A percentile compares a stretch with the other conserved stretches of the same genome.
These are phyloP conservation scores for Ogataea ramenticola DNA, from an alignment of 805 yeast species.

Conservation along the genomic window DNA sequence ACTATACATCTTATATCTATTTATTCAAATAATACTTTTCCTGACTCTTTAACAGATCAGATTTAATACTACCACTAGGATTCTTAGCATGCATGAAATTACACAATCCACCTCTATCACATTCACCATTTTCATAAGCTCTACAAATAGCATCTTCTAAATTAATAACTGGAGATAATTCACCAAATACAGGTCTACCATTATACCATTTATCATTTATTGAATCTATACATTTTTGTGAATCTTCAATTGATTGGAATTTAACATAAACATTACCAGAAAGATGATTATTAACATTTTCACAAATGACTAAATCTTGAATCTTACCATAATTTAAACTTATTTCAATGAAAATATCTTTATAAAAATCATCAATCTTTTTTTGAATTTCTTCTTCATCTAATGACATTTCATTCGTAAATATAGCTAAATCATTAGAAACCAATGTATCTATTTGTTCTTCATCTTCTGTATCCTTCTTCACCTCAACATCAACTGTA, in stretches of 20 bases:
- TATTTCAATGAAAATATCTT: conserved; percentile 65
- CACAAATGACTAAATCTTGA: conserved; percentile 66
- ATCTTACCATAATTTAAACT: conserved; percentile 40
- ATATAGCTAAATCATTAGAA: background rate
- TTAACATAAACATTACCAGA: conserved; percentile 80
- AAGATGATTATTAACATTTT: conserved; percentile 73
- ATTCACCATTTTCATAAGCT: conserved; percentile 53
- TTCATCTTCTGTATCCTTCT: background rate
- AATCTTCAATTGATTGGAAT: conserved; percentile 48
- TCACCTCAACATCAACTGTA: background rate
- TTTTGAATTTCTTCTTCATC: conserved; percentile 31
- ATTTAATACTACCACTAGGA: conserved; percentile 39
- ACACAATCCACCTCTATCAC: conserved; percentile 79
- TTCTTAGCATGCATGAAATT: conserved; percentile 76
- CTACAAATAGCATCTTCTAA: conserved; percentile 71
- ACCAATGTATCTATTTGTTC: background rate
- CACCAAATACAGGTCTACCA: conserved; percentile 71
- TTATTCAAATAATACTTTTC: conserved; percentile 19
- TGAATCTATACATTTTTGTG: conserved; percentile 49
- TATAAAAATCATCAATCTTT: conserved; percentile 54
- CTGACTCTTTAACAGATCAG: conserved; percentile 33
- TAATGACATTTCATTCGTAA: conserved; percentile 2
- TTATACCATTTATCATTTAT: conserved; percentile 81
- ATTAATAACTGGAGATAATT: conserved; percentile 65
- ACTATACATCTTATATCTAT: background rate